Conservation (phyloP, 2,329 filamentous ascomycete species). For the Penicillium paneum region DNA sequence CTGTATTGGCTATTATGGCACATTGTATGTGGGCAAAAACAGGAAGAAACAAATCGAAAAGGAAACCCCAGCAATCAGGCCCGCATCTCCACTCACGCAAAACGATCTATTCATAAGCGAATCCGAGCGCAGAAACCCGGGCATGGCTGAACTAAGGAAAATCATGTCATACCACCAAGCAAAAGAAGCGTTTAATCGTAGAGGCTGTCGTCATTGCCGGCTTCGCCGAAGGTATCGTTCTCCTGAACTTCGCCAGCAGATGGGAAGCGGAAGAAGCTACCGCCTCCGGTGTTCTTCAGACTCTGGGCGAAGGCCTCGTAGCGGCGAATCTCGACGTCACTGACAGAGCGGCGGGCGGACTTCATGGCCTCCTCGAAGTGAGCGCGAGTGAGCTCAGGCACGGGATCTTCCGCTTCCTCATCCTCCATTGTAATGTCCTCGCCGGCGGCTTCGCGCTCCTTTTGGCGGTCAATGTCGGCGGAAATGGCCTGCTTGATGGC, state of each 20-base stretch:
- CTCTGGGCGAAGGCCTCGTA: slow-evolving; percentile 98
- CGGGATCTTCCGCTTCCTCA: slow-evolving; percentile 73
- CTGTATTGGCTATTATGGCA: slow-evolving; percentile 30
- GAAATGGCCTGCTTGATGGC: slow-evolving; percentile 97
- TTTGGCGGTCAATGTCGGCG: slow-evolving; percentile 81
- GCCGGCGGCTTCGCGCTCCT: slow-evolving; percentile 81
- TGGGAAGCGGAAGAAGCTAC: slow-evolving; percentile 98
- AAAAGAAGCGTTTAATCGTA: slow-evolving; percentile 68
- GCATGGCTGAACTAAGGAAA: slow-evolving; percentile 16
- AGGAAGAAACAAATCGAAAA: slow-evolving; percentile 22
- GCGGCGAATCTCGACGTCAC: slow-evolving; percentile 92
- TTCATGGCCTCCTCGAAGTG: slow-evolving; percentile 99
- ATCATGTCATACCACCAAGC: slow-evolving; percentile 19
- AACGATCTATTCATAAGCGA: slow-evolving; percentile 20
- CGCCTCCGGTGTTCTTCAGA: slow-evolving; percentile 96
- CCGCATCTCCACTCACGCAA: slow-evolving; percentile 16
- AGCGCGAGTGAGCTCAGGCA: slow-evolving; percentile 89
- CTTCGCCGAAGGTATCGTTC: slow-evolving; percentile 68
- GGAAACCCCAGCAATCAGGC: slow-evolving; percentile 16
- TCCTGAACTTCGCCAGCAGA: slow-evolving; percentile 55
- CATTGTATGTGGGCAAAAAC: slow-evolving; percentile 24
- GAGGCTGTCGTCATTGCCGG: slow-evolving; percentile 91
- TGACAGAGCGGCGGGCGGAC: slow-evolving; percentile 87
- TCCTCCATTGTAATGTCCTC: slow-evolving; percentile 71
- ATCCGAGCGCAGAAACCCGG: slow-evolving; percentile 14